phyloP scores from a whole-genome alignment of 163 green algal species.

The Volvox carteri region DNA sequence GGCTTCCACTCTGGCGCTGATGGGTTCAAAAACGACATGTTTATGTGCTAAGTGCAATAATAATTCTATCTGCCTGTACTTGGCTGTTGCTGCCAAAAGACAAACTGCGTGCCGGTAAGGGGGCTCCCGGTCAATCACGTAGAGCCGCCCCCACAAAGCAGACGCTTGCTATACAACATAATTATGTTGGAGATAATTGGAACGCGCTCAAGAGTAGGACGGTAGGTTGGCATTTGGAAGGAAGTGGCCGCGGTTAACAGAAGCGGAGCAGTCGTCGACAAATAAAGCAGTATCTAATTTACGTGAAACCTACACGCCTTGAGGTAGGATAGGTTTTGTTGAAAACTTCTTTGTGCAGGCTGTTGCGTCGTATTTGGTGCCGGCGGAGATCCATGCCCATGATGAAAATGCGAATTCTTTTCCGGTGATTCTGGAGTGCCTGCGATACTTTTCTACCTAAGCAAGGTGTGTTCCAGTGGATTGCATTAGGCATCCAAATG shows the following conservation, averaged over 20 bases:
- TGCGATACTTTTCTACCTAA: no score
- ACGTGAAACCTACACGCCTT: not conserved
- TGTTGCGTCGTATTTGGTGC: constrained; percentile 10
- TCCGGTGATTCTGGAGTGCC: no score
- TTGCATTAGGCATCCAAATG: no score
- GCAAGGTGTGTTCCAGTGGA: no score
- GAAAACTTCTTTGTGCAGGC: not conserved
- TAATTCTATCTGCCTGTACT: not conserved
- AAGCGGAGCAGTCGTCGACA: not conserved
- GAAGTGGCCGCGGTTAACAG: not conserved
- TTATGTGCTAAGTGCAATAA: not conserved
- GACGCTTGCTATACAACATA: constrained; percentile 19
- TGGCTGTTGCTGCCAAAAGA: not conserved
- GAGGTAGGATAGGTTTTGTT: no score
- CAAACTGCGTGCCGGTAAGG: not conserved
- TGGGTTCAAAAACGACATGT: constrained; percentile 35
- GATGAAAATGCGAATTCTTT: no score
- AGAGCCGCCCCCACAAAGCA: constrained; percentile 23
- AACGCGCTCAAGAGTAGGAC: not conserved
- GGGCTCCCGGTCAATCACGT: not conserved
- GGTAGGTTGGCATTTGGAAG: not conserved
- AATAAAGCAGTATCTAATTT: not conserved
- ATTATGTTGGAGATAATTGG: not conserved
- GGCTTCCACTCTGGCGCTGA: constrained; percentile 16
- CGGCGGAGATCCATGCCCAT: no score